A percentile compares a stretch with the other conserved stretches of the same genome.
These are phyloP conservation scores for Penicillium psychrosexuale DNA, from an alignment of 2,329 filamentous ascomycete species.

Conservation along the genomic window DNA sequence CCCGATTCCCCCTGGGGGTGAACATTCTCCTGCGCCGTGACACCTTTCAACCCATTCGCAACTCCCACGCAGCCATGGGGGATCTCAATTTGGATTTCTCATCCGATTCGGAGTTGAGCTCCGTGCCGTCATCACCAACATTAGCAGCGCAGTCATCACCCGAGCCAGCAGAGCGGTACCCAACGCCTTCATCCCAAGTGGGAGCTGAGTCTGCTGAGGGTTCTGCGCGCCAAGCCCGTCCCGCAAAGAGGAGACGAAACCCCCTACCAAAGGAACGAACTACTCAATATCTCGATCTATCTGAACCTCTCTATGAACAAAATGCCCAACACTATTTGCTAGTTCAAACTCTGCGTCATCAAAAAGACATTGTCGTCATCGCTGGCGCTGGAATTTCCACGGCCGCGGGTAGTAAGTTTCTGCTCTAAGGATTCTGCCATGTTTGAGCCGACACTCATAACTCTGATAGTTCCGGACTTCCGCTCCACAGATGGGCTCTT, in stretches of 20 bases:
- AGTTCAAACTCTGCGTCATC: slow-evolving; percentile 72
- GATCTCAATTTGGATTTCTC: slow-evolving; percentile 19
- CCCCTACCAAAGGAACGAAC: slow-evolving; percentile 65
- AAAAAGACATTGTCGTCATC: slow-evolving; percentile 95
- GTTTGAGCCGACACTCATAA: slow-evolving; percentile 15
- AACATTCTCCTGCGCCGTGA: slow-evolving; percentile 10
- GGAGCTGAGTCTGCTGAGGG: slow-evolving; percentile 23
- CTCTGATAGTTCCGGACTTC: slow-evolving; percentile 76
- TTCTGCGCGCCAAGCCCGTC: slow-evolving; percentile 55
- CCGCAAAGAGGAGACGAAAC: slow-evolving; percentile 68
- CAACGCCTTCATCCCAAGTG: slow-evolving; percentile 45
- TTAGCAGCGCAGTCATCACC: slow-evolving; percentile 39
- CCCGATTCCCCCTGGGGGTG: neutral
- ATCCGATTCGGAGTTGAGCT: slow-evolving; percentile 44
- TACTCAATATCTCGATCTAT: slow-evolving; percentile 77
- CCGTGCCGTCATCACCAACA: slow-evolving; percentile 29
- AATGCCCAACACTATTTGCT: slow-evolving; percentile 65
- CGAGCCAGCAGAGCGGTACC: slow-evolving; percentile 33
- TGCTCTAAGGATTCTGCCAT: slow-evolving; percentile 16
- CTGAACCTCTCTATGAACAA: slow-evolving; percentile 49
- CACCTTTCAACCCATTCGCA: slow-evolving; percentile 8
- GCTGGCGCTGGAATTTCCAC: slow-evolving; percentile 96
- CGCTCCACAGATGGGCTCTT: slow-evolving; percentile 89
- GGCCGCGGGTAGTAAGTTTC: slow-evolving; percentile 76
- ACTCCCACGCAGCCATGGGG: slow-evolving; percentile 22